Evolutionary conservation across 2,329 filamentous ascomycete species (phyloP).

Genomic region (Neurospora sp.): DNA sequence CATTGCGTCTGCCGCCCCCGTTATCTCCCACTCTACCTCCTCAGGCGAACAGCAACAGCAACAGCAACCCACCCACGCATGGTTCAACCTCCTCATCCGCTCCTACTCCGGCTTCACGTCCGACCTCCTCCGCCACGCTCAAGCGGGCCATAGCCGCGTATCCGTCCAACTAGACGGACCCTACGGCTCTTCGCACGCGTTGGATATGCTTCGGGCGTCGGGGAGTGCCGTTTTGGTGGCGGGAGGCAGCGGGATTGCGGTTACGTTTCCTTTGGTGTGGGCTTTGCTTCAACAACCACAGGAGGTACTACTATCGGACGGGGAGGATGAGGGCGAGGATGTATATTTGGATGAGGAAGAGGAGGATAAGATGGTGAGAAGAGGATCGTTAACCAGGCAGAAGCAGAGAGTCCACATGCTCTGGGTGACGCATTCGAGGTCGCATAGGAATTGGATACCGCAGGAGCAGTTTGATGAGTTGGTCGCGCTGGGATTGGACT

Average conservation of each 20-base stretch:
- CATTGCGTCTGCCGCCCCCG: slow-evolving; percentile 44
- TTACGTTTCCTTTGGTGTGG: slow-evolving; percentile 51
- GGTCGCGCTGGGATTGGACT: slow-evolving; percentile 35
- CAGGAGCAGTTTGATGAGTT: slow-evolving; percentile 38
- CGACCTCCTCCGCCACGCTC: slow-evolving; percentile 42
- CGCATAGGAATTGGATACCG: slow-evolving; percentile 45
- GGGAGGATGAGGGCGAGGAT: slow-evolving; percentile 11
- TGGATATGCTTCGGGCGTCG: slow-evolving; percentile 39
- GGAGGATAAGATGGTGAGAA: background rate
- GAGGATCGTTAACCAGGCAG: background rate
- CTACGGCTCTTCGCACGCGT: slow-evolving; percentile 48
- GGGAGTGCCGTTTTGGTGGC: slow-evolving; percentile 46
- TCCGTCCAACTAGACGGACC: slow-evolving; percentile 51
- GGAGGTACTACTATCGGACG: background rate
- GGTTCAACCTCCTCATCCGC: slow-evolving; percentile 48
- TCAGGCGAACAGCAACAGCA: background rate
- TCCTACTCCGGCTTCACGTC: slow-evolving; percentile 49
- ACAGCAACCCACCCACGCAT: slow-evolving; percentile 29
- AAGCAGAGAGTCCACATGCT: slow-evolving; percentile 38
- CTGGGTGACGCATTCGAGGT: slow-evolving; percentile 46
- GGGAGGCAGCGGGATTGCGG: slow-evolving; percentile 55
- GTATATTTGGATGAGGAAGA: slow-evolving; percentile 8
- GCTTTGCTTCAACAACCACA: slow-evolving; percentile 28
- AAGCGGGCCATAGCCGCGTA: slow-evolving; percentile 25
- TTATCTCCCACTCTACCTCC: slow-evolving; percentile 24